phyloP scores from a whole-genome alignment of 352 stramenopile genomes.

The Pythium chondricola region DNA sequence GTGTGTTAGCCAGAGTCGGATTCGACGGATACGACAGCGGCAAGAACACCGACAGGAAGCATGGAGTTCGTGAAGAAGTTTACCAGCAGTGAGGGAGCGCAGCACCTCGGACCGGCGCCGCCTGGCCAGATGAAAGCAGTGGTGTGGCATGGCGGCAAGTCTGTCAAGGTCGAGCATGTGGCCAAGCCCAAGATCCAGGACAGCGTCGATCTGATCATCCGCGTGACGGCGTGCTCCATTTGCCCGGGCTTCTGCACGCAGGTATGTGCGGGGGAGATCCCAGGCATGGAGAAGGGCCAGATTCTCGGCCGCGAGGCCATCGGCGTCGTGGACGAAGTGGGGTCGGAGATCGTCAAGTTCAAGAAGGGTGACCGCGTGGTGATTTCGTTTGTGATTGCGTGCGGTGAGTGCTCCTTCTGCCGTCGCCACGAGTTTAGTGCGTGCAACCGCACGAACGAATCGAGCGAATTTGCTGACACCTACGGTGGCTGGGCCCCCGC shows the following conservation, averaged over 20 bases:
- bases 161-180: conserved; percentile 44
- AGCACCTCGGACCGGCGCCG: conserved; percentile 10
- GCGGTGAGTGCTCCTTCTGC: conserved; percentile 65
- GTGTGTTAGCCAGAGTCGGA: background rate
- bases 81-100: conserved; percentile 14
- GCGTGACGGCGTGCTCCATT: conserved; percentile 57
- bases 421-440: conserved; percentile 44
- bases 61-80: conserved; percentile 36
- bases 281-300: conserved; percentile 48
- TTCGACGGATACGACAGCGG: background rate
- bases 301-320: conserved; percentile 69
- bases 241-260: conserved; percentile 48
- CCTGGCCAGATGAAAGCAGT: conserved; percentile 49
- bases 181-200: conserved; percentile 51
- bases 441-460: conserved; percentile 73
- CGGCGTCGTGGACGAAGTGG: conserved; percentile 46
- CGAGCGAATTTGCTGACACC: conserved; percentile 51
- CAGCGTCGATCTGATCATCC: conserved; percentile 46
- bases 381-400: conserved; percentile 62
- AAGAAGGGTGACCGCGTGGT: conserved; percentile 66
- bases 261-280: conserved; percentile 26
- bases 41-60: background rate
- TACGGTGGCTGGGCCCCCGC: conserved; percentile 61
- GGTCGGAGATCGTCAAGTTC: conserved; percentile 41
- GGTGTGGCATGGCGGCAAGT: conserved; percentile 45